Evolutionary conservation across 2,329 filamentous ascomycete species (phyloP), one percentile per base, ranked within the genome.

Genomic region (Colletotrichum sp.): DNA sequence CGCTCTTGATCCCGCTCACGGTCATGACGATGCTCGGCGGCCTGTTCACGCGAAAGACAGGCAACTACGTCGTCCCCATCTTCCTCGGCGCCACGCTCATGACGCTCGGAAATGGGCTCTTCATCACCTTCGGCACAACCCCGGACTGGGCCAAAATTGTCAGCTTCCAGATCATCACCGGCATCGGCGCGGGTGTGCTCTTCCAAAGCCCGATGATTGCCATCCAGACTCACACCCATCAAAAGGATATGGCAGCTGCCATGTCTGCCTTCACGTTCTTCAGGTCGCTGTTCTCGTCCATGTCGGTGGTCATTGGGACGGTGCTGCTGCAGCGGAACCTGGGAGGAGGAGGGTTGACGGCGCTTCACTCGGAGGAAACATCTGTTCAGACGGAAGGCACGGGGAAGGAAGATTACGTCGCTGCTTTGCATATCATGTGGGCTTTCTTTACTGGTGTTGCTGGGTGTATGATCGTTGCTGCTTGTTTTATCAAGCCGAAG

Each of bases 21-120:
- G 21, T 61, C 4, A 76, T 64, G 36, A 70, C 71, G 3, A 59
- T 76, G 56, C 55, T 76, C 4, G 71, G 66, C 4, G 74, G 71
- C 1, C 79, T 92, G 18, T 85, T 87, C 73, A 92, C 92, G 79
- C 89, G 89, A 79, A 90, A 91, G 81, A 94, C 92, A 0, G 94
- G 94, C 36, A 89, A 87, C 56, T 94, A 92, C 81, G 85, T 88
- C n/a, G 84, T 88, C 7, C 80, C 88, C n/a, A 91, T 94, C 75
- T 86, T 89, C 76, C 80, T 81, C 12, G 91, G 90, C 21, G 84
- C 91, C 62, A 77, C 85, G 18, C 81, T 92, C 64, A 88, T 92
- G 85, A 89, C 89, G 1, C 83, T 93, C 2, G 92, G 92, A 3
- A 89, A 88, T 34, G 92, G 90, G 0, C 83, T 90, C 2, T 85